Evolutionary conservation across 2,329 filamentous ascomycete species (phyloP).

Genomic region (Aspergillus niger): DNA sequence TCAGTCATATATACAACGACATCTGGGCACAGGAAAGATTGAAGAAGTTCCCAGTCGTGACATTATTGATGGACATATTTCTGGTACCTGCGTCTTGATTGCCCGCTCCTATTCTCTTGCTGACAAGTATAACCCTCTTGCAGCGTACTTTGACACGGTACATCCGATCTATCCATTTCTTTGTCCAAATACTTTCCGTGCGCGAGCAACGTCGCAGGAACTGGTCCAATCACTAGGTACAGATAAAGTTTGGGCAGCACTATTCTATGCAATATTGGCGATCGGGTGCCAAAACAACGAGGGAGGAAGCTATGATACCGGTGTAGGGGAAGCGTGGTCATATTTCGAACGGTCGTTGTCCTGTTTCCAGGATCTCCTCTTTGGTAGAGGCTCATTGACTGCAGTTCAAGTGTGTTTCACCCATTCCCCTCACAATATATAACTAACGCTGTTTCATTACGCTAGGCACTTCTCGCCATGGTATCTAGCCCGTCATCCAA

Average conservation of each 20-base stretch:
- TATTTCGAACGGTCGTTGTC: constrained; percentile 17
- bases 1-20: neutral
- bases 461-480: constrained; percentile 31
- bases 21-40: neutral
- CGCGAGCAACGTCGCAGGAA: constrained; percentile 45
- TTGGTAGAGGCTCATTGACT: neutral
- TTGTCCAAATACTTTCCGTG: constrained; percentile 38
- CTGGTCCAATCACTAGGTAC: constrained; percentile 55
- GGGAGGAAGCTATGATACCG: constrained; percentile 42
- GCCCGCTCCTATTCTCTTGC: no score
- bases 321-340: constrained; percentile 41
- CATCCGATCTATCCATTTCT: constrained; percentile 47
- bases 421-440: neutral
- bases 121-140: neutral
- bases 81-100: neutral
- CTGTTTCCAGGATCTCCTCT: constrained; percentile 24
- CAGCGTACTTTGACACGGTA: constrained; percentile 43
- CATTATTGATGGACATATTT: neutral
- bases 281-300: constrained; percentile 40
- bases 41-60: neutral
- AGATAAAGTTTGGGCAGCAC: constrained; percentile 50
- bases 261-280: constrained; percentile 43
- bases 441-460: neutral
- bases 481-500: constrained; percentile 1
- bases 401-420: neutral